Base-by-base conservation (phyloP, 805 yeast species). In the Sugiyamaella marilandica region DNA sequence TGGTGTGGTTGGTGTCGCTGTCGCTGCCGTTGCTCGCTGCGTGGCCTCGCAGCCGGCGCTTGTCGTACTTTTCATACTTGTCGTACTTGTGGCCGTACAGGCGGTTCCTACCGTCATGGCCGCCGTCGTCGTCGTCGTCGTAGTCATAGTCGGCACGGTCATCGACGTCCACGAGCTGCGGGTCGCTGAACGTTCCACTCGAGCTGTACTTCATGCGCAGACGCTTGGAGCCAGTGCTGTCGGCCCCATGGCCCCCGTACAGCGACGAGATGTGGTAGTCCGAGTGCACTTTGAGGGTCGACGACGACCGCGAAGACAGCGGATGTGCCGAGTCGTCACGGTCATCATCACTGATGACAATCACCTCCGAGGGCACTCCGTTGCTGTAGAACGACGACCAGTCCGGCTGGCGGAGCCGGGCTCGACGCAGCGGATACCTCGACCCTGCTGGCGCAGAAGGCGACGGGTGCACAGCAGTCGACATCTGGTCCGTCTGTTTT, bases 381-480 rank as follows among this genome's bases (percentile, higher is more conserved):
- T 66, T 65, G 21, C 57, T 53, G 49, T 64, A 66, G 52, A 60
- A 66, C 49, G 61, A 60, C 41, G 55, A 53, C 70, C 70, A 67
- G 52, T 65, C 58, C 34, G 95, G 97, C 63, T 70, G 49, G 31
- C 50, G 41, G 8, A 29, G 31, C 10, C 33, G 21, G 16, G 50
- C 13, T 16, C 32, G 50, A 14, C 39, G 34, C 44, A 36, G 43
- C 18, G 50, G 41, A 9, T 34, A n/a, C 14, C 26, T 45, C 19
- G 41, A 16, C 29, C 29, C 29, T 24, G 43, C 7, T 5, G 43
- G 19, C 21, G 43, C 43, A 18, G 32, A 36, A 1, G 56, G 59
- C 21, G 59, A 52, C 3, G 57, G 55, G 21, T 56, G 52, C 13
- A 56, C 57, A 9, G 53, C 57, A 14, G 59, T 53, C 11, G 59